These are phyloP conservation scores for Posidonia oceanica DNA, from an alignment of 116 monocot genomes.

Conservation along the genomic window DNA sequence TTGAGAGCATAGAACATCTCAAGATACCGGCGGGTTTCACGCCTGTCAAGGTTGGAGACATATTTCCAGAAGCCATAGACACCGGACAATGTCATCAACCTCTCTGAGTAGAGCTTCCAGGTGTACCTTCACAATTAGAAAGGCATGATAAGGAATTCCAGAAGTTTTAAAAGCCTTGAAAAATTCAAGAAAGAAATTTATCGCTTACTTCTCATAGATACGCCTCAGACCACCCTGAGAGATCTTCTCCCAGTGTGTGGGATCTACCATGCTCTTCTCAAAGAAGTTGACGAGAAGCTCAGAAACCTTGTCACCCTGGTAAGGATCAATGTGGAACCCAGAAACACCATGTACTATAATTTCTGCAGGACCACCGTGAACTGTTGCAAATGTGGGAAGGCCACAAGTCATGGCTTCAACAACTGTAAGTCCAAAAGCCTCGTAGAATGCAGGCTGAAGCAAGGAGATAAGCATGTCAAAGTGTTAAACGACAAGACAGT, in stretches of 20 bases:
- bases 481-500: not conserved
- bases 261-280: slow-evolving; percentile 58
- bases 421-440: slow-evolving; percentile 83
- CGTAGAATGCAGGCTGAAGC: slow-evolving; percentile 77
- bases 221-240: slow-evolving; percentile 58
- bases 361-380: slow-evolving; percentile 68
- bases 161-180: too few relatives aligned
- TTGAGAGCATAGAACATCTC: slow-evolving; percentile 84
- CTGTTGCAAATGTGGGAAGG: slow-evolving; percentile 80
- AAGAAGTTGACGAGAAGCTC: slow-evolving; percentile 66
- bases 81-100: slow-evolving; percentile 75
- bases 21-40: slow-evolving; percentile 65
- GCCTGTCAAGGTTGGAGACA: slow-evolving; percentile 71
- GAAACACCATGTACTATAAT: slow-evolving; percentile 73
- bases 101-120: slow-evolving; percentile 88
- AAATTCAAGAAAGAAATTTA: not conserved
- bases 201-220: slow-evolving; percentile 66
- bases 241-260: slow-evolving; percentile 56
- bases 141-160: not conserved
- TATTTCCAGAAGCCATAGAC: slow-evolving; percentile 93
- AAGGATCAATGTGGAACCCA: slow-evolving; percentile 86
- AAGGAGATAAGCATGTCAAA: not conserved
- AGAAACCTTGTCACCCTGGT: slow-evolving; percentile 61
- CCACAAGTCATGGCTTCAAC: slow-evolving; percentile 85
- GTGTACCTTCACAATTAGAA: slow-evolving; percentile 44